Evolutionary conservation across 2,329 filamentous ascomycete species (phyloP), one percentile per base, ranked within the genome.

Genomic region (Cercospora zeina): DNA sequence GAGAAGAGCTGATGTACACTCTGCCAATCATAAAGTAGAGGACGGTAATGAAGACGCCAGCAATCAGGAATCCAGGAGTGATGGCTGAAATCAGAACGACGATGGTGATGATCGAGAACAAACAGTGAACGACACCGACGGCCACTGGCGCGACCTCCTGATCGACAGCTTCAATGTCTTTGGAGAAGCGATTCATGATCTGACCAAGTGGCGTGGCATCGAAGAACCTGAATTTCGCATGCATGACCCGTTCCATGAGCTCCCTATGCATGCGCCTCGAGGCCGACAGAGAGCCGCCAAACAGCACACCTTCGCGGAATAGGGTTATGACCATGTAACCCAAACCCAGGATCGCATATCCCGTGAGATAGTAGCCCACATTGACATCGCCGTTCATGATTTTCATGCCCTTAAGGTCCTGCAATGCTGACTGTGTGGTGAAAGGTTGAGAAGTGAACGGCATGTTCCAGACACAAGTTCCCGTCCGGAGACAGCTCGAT

Each of bases 151-250:
- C 93, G 62, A 99, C 90, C 75, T 99, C 95, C 74, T 99, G 95
- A 69, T 99, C 95, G 19, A 99, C 84, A 10, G 92, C 87, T 75
- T 99, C 93, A 13, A 99, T 85, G 75, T 99, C 95, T 77, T 97
- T 97, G 75, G 93, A 97, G 79, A 99, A 99, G 19, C 95, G 87
- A 77, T 99, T 99, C 88, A 97, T 97, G 71, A 99, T 83, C 77
- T 97, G 93, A 11, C 95, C 95, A 0, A 97, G 84, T 2, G 95
- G 95, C 0, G 95, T 99, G 1, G 93, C 89, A 72, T 99, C 95
- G 72, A 99, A 99, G 79, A 99, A 99, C 73, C 90, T 92, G 82
- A 99, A 97, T 74, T 92, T 93, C 31, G 95, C 95, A 68, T 93
- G 87, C 13, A 91, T 89, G 24, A 99, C 87, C 1, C 89, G 83